These are phyloP conservation scores for Cupressus sempervirens DNA, from an alignment of 75 land plant genomes.

Conservation along the genomic window DNA sequence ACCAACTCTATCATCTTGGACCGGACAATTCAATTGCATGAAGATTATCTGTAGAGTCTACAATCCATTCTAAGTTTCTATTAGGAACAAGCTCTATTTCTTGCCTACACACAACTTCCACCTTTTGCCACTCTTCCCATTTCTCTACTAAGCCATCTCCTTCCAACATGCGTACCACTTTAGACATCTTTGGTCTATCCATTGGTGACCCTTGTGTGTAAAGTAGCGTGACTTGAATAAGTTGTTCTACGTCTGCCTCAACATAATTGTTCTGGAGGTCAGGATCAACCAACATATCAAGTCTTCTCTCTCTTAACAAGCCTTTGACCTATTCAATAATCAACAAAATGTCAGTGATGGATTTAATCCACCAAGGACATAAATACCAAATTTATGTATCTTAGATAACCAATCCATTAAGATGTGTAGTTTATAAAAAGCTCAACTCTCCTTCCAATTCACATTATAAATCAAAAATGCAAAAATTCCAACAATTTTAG, in stretches of 20 bases:
- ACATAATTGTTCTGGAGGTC: no score
- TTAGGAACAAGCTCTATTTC: slow-evolving; percentile 75
- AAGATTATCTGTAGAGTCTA: slow-evolving; percentile 86
- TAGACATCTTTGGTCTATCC: slow-evolving; percentile 97
- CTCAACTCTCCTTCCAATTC: not conserved
- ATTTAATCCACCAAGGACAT: not conserved
- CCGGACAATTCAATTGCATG: slow-evolving; percentile 90
- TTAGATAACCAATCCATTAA: not conserved
- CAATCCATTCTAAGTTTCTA: slow-evolving; percentile 75
- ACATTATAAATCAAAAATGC: not conserved
- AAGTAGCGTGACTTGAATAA: no score
- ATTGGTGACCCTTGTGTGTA: no score
- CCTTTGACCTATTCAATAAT: slow-evolving; percentile 62
- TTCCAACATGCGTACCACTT: slow-evolving; percentile 95
- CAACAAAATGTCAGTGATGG: not conserved
- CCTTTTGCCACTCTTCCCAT: slow-evolving; percentile 99
- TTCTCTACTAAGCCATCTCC: slow-evolving; percentile 96
- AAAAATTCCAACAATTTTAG: not conserved
- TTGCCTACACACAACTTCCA: slow-evolving; percentile 77
- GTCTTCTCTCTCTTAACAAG: no score
- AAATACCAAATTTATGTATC: not conserved
- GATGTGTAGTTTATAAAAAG: not conserved
- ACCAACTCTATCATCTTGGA: no score
- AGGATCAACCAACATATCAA: no score
- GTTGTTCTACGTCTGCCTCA: no score